A percentile compares a stretch with the other conserved stretches of the same genome.
Conservation (phyloP, 2,329 filamentous ascomycete species). For the Dactylellina drechsleri region DNA sequence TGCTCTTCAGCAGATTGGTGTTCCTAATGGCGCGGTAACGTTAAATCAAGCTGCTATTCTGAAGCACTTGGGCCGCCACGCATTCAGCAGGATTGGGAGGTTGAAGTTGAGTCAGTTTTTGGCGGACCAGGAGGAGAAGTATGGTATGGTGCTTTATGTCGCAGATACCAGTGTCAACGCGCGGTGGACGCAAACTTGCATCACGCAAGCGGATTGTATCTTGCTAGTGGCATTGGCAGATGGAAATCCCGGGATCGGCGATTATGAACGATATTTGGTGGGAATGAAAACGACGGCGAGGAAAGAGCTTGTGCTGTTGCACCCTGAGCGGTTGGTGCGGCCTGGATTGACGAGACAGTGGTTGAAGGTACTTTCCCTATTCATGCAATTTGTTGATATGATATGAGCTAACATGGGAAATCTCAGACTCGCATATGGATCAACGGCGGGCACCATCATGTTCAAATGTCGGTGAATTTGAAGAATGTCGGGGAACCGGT, state of each 20-base stretch:
- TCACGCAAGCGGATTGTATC: constrained; percentile 95
- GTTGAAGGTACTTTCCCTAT: constrained; percentile 68
- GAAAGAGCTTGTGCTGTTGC: constrained; percentile 89
- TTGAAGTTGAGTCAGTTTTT: constrained; percentile 94
- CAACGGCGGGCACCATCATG: constrained; percentile 95
- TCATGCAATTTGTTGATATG: not conserved
- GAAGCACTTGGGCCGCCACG: constrained; percentile 93
- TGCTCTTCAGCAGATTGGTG: constrained; percentile 87
- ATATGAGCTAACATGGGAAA: not conserved
- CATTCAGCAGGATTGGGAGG: constrained; percentile 97
- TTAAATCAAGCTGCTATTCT: constrained; percentile 93
- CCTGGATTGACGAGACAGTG: constrained; percentile 87
- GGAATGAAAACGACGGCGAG: constrained; percentile 97
- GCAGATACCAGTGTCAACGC: constrained; percentile 97
- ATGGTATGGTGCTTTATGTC: constrained; percentile 92
- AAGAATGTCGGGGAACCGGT: constrained; percentile 67
- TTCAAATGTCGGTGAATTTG: constrained; percentile 88
- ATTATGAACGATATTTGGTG: constrained; percentile 94
- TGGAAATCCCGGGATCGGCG: constrained; percentile 86
- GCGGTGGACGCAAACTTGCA: constrained; percentile 98
- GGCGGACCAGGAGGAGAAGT: constrained; percentile 96
- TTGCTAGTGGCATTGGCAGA: constrained; percentile 91
- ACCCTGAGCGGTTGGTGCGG: constrained; percentile 85
- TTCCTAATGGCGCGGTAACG: constrained; percentile 87
- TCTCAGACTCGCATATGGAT: constrained; percentile 86